Percentiles rank a stretch among this genome's conserved stretches.
These are phyloP conservation scores for Lippia alba DNA, from an alignment of 305 asterid species.

Conservation along the genomic window DNA sequence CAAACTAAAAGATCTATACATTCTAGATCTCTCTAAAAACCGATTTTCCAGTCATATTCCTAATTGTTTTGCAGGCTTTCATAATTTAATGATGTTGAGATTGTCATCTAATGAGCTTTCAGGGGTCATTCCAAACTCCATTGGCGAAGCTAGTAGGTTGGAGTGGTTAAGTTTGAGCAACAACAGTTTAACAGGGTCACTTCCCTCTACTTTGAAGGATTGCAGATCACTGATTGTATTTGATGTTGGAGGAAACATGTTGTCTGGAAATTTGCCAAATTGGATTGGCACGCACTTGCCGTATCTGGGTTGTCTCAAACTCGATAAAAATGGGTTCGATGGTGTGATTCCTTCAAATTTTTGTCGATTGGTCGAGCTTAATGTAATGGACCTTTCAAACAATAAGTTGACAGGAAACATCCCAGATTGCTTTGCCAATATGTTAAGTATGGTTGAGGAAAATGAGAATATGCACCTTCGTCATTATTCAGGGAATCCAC, in stretches of 20 bases:
- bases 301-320: no score
- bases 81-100: neutral
- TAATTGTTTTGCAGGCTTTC: constrained; percentile 13
- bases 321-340: neutral
- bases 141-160: neutral
- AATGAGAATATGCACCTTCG: no score
- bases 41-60: constrained; percentile 25
- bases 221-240: neutral
- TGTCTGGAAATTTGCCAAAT: constrained; percentile 6
- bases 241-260: constrained; percentile 19
- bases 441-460: constrained; percentile 8
- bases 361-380: constrained; percentile 1
- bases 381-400: no score
- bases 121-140: constrained; percentile 27
- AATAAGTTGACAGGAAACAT: constrained; percentile 16
- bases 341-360: constrained; percentile 6
- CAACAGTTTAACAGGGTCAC: constrained; percentile 7
- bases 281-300: no score
- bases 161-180: neutral
- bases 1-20: neutral
- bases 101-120: constrained; percentile 25
- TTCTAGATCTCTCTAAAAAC: constrained; percentile 27
- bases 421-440: constrained; percentile 9
- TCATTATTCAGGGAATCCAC: no score
- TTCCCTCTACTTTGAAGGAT: constrained; percentile 11